Conservation (phyloP, 2,329 filamentous ascomycete genomes). For the Nakataea oryzae region DNA sequence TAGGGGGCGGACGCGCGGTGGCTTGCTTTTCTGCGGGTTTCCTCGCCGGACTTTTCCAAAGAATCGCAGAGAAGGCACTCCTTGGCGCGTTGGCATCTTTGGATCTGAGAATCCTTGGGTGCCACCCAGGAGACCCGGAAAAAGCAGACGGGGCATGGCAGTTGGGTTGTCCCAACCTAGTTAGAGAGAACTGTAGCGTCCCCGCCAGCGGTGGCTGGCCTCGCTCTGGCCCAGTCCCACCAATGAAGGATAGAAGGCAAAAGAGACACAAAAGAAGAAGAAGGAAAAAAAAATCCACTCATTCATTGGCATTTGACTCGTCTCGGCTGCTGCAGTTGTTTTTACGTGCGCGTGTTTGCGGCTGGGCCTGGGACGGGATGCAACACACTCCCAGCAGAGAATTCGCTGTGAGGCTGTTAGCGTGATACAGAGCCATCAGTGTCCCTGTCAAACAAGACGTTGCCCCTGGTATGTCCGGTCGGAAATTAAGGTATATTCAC, state of each 20-base stretch:
- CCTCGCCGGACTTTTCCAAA: background rate
- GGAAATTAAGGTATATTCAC: background rate
- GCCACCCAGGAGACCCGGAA: too few relatives aligned
- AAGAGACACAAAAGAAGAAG: too few relatives aligned
- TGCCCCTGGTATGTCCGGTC: background rate
- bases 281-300: too few relatives aligned
- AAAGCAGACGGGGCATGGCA: background rate
- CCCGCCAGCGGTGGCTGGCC: too few relatives aligned
- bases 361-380: too few relatives aligned
- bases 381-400: too few relatives aligned
- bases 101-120: background rate
- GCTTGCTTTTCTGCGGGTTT: background rate
- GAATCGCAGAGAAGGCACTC: background rate
- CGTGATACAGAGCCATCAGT: background rate
- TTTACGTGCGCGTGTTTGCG: too few relatives aligned
- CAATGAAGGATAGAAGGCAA: too few relatives aligned
- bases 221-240: too few relatives aligned
- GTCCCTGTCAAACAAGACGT: background rate
- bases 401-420: background rate
- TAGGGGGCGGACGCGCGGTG: too few relatives aligned
- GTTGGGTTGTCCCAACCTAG: background rate
- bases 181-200: background rate
- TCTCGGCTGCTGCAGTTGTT: too few relatives aligned
- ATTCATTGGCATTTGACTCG: too few relatives aligned
- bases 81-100: background rate